Evolutionary conservation across 169 alveolate genomes (phyloP).

Genomic region (Plasmodium sp.): DNA sequence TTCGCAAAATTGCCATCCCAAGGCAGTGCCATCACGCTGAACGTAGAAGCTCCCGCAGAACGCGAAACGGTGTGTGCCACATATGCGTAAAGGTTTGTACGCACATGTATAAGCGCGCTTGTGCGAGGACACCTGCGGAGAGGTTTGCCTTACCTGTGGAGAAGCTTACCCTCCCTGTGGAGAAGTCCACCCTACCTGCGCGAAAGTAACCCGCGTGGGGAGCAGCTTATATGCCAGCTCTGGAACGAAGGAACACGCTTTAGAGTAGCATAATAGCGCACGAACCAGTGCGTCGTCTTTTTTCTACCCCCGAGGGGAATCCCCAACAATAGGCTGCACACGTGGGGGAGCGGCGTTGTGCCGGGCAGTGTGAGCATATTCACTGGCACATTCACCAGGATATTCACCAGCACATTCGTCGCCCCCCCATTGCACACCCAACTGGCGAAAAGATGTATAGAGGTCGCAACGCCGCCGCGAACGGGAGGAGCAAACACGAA

Average conservation of each 20-base stretch:
- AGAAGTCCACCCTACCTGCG: neutral
- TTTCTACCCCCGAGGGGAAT: neutral
- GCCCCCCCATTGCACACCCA: neutral
- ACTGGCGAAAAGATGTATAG: neutral
- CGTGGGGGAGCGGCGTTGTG: neutral
- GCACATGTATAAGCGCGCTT: neutral
- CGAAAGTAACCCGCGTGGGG: neutral
- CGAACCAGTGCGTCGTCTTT: neutral
- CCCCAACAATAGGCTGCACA: neutral
- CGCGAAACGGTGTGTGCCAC: neutral
- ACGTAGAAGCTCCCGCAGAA: neutral
- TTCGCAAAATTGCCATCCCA: neutral
- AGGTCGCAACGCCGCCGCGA: neutral
- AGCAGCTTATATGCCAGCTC: neutral
- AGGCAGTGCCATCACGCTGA: neutral
- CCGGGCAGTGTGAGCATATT: neutral
- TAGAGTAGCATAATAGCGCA: neutral
- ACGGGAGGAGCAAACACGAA: conserved; percentile 24
- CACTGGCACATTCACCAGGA: neutral
- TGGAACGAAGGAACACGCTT: neutral
- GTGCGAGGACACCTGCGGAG: neutral
- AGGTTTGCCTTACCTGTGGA: neutral
- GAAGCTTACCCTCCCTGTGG: no score
- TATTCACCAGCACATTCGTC: neutral
- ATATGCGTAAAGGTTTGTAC: neutral